A percentile compares a stretch with the other conserved stretches of the same genome.
These are phyloP conservation scores for Phytophthora idaei DNA, from an alignment of 352 stramenopile species.

Conservation along the genomic window DNA sequence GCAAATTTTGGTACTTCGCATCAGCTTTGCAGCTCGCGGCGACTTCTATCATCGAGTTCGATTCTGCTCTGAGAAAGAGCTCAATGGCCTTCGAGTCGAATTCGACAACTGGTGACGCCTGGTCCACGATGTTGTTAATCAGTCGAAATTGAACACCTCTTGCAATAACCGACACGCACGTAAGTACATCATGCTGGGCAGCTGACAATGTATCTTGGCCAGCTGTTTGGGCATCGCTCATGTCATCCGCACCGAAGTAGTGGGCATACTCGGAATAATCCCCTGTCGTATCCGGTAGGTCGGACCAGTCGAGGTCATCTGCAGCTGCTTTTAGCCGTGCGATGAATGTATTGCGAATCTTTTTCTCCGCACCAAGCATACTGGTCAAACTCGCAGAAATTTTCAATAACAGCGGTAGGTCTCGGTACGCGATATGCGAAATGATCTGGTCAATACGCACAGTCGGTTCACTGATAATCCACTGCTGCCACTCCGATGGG, in stretches of 20 bases:
- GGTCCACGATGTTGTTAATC: slow-evolving; percentile 86
- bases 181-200: slow-evolving; percentile 34
- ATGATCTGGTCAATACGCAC: slow-evolving; percentile 57
- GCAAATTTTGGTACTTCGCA: slow-evolving; percentile 87
- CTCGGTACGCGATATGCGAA: slow-evolving; percentile 72
- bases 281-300: slow-evolving; percentile 35
- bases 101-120: slow-evolving; percentile 79
- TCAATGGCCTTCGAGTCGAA: slow-evolving; percentile 56
- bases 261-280: slow-evolving; percentile 46
- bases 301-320: slow-evolving; percentile 55
- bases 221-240: slow-evolving; percentile 7
- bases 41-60: slow-evolving; percentile 42
- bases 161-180: slow-evolving; percentile 37
- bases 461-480: slow-evolving; percentile 47
- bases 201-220: slow-evolving; percentile 9
- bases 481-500: slow-evolving; percentile 52
- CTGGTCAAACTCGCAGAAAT: slow-evolving; percentile 45
- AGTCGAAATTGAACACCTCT: slow-evolving; percentile 63
- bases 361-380: slow-evolving; percentile 48
- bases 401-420: slow-evolving; percentile 71
- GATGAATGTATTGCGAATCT: slow-evolving; percentile 46
- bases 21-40: slow-evolving; percentile 54
- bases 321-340: slow-evolving; percentile 40
- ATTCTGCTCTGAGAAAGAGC: slow-evolving; percentile 38
- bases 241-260: slow-evolving; percentile 33